Base-by-base conservation (phyloP, 495 filamentous ascomycete species). In the Lepidopterella palustris region DNA sequence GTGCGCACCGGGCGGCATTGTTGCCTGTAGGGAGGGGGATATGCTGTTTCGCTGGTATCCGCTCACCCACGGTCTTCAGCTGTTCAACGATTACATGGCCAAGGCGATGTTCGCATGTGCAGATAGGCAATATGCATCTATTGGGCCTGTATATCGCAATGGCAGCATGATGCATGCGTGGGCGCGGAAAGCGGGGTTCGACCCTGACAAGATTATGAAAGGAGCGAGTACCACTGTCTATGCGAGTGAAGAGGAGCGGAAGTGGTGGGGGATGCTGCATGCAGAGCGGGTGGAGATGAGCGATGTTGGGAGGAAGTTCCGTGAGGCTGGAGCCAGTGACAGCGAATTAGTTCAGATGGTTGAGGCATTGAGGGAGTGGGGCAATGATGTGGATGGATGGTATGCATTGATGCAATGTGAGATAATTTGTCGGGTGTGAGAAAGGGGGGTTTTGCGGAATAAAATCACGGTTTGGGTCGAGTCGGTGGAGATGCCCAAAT, bases 381-480 rank as follows among this genome's bases (percentile, higher is more conserved):
- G 73, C 4, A 68, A 73, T 56, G 59, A 72, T 45, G 74, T 77
- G 50, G 75, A 82, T 55, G 79, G 70, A 9, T 82, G 81, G 77
- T 80, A 79, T 70, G 72, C 69, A 23, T 55, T 82, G 25, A 53
- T 82, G 42, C 72, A 80, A 71, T 79, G 79, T 35, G 73, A 85
- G 70, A 75, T 85, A 45, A 58, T 82, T 21, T 82, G 78, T 69
- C 73, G 70, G 15, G 47, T 50, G 35, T 42, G 35, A 42, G 2
- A 13, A 10, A 13, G n/a, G n/a, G n/a, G n/a, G n/a, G n/a, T n/a
- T n/a, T n/a, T n/a, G n/a, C n/a, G n/a, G n/a, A n/a, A n/a, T n/a
- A n/a, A n/a, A n/a, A n/a, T n/a, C n/a, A n/a, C n/a, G n/a, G n/a
- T n/a, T n/a, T n/a, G n/a, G n/a, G n/a, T n/a, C n/a, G n/a, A n/a